Evolutionary conservation across 2,329 filamentous ascomycete genomes (phyloP).

Genomic region (Fragosphaeria purpurea): DNA sequence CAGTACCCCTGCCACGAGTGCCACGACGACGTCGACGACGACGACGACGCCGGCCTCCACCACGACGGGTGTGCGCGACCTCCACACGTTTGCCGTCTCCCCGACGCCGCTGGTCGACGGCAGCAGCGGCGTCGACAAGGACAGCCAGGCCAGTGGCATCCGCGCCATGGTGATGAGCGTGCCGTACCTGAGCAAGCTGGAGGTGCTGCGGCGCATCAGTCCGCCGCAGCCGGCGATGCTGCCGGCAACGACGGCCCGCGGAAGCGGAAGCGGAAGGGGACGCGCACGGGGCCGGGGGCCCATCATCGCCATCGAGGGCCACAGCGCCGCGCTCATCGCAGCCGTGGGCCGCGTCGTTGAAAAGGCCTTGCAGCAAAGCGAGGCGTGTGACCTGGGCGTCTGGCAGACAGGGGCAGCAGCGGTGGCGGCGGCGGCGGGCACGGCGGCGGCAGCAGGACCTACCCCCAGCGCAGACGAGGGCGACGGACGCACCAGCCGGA

Average conservation of each 20-base stretch:
- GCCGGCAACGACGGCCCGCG: slow-evolving; percentile 14
- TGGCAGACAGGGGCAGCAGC: slow-evolving; percentile 20
- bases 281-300: slow-evolving; percentile 46
- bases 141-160: slow-evolving; percentile 35
- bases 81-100: slow-evolving; percentile 5
- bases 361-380: slow-evolving; percentile 42
- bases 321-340: slow-evolving; percentile 39
- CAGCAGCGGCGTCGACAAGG: slow-evolving; percentile 5
- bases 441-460: too few species aligned
- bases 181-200: slow-evolving; percentile 64
- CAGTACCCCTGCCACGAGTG: too few species aligned
- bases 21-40: too few species aligned
- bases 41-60: not conserved
- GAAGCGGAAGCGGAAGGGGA: too few species aligned
- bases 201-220: slow-evolving; percentile 64
- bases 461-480: too few species aligned
- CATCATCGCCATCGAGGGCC: slow-evolving; percentile 75
- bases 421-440: slow-evolving; percentile 12
- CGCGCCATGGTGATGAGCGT: slow-evolving; percentile 69
- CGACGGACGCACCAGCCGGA: not conserved
- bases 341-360: slow-evolving; percentile 57
- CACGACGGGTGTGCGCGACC: slow-evolving; percentile 1
- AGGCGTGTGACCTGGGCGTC: slow-evolving; percentile 34
- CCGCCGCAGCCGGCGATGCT: slow-evolving; percentile 42
- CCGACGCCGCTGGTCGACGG: not conserved